Evolutionary conservation across 2,329 filamentous ascomycete genomes (phyloP), one percentile per base, ranked within the genome.

Genomic region (Alternaria novae-zelandiae): DNA sequence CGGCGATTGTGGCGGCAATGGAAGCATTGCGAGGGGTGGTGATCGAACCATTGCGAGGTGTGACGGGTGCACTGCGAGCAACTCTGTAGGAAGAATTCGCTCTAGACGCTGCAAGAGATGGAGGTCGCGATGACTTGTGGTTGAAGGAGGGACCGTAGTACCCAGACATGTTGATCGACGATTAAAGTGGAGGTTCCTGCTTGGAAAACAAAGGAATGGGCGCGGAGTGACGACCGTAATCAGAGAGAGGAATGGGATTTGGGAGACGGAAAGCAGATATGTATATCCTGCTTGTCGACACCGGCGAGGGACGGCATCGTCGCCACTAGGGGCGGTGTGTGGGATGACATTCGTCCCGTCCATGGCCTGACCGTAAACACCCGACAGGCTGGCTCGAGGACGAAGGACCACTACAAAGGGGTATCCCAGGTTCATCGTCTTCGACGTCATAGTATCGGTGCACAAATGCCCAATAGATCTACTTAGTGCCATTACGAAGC

Each of bases 141-240:
- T 65, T 49, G 53, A 68, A 68, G n/a, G 65, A 68, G 23, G 65
- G 65, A n/a, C 65, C 65, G 30, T 68, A 68, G 51, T 68, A 68
- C n/a, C 65, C 65, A 53, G 65, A 68, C 65, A 68, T 68, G 13
- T 54, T 57, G 45, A 32, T 30, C 21, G 43, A 54, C 17, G 8
- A 50, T 21, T 44, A 44, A 53, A 53, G 21, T 44, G 47, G 13
- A 26, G 54, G 15, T 17, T 43, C 23, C 50, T 43, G 12, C 43
- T 59, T n/a, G n/a, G 36, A 21, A 65, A 61, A 50, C 17, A 41
- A 43, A 43, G 46, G 41, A 43, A 51, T 51, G 44, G 21, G 28
- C 36, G 54, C 15, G 30, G 50, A 32, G n/a, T 30, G 41, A 36
- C 41, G 15, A 41, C 17, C 30, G 20, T 54, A 21, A 32, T 54